phyloP scores from a whole-genome alignment of 75 land plant species.

The Larix kaempferi region DNA sequence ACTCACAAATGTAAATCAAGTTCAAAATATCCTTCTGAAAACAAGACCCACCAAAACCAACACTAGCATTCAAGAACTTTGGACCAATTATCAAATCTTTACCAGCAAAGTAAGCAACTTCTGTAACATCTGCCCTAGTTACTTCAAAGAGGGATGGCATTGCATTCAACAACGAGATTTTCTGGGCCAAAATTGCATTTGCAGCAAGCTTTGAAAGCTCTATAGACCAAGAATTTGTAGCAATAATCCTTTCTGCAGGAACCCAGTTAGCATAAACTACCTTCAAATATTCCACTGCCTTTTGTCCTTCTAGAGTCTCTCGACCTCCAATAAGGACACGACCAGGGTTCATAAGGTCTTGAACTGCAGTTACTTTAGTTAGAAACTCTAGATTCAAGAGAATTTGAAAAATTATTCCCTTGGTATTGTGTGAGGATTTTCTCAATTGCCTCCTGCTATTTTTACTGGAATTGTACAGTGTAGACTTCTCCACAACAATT shows the following conservation, averaged over 20 bases:
- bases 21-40: no score
- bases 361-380: constrained; percentile 79
- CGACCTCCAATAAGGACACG: constrained; percentile 82
- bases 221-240: constrained; percentile 77
- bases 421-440: constrained; percentile 78
- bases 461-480: constrained; percentile 82
- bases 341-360: constrained; percentile 63
- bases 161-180: constrained; percentile 74
- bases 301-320: constrained; percentile 72
- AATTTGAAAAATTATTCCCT: constrained; percentile 74
- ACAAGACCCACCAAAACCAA: no score
- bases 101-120: constrained; percentile 80
- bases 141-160: constrained; percentile 77
- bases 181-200: constrained; percentile 76
- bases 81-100: no score
- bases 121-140: constrained; percentile 69
- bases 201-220: constrained; percentile 91
- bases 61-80: no score
- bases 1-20: no score
- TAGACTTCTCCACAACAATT: constrained; percentile 90
- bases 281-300: constrained; percentile 60
- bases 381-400: constrained; percentile 84
- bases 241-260: constrained; percentile 64
- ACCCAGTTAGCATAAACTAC: constrained; percentile 88
- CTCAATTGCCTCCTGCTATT: constrained; percentile 83